Evolutionary conservation across 108 stramenopile species (phyloP), one percentile per base, ranked within the genome.

Genomic region (Epipyxis sp.): DNA sequence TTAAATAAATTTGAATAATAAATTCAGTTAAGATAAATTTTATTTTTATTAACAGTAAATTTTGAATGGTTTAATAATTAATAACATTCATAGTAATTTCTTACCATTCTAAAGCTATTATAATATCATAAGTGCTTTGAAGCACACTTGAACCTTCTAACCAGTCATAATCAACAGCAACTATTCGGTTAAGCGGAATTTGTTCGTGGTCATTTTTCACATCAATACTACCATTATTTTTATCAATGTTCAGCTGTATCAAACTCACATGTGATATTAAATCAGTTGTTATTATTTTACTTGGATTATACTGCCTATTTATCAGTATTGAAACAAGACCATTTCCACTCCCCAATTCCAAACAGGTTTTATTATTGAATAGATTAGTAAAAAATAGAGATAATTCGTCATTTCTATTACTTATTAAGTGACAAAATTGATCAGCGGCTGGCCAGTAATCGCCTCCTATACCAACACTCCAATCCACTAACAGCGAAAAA

Each of bases 51-150:
- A n/a, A n/a, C n/a, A n/a, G n/a, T n/a, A n/a, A n/a, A n/a, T n/a
- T n/a, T n/a, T n/a, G n/a, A n/a, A n/a, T n/a, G n/a, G n/a, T n/a
- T n/a, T n/a, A 57, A 16, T 25, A 57, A 57, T 57, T 25, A 57
- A 25, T 20, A 57, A 57, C 20, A 57, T 20, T 20, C 27, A 65
- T 37, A 3, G 35, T 29, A 10, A 10, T 29, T 3, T 6, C 61
- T 65, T 65, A 65, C 61, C 61, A 65, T 65, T 65, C 61, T 65
- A 65, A 65, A 32, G 61, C 61, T 3, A 65, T 6, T 6, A 65
- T 37, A 25, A 65, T 25, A 65, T 65, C 61, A 65, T 32, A 65
- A 20, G 46, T 6, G 20, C 46, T 20, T 6, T 50, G 46, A 13
- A 20, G 13, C 20, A 50, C 6, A 16, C 34, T 65, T 13, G 20